Conservation (phyloP, 2,329 filamentous ascomycete genomes). For the Pseudogymnoascus verrucosus region DNA sequence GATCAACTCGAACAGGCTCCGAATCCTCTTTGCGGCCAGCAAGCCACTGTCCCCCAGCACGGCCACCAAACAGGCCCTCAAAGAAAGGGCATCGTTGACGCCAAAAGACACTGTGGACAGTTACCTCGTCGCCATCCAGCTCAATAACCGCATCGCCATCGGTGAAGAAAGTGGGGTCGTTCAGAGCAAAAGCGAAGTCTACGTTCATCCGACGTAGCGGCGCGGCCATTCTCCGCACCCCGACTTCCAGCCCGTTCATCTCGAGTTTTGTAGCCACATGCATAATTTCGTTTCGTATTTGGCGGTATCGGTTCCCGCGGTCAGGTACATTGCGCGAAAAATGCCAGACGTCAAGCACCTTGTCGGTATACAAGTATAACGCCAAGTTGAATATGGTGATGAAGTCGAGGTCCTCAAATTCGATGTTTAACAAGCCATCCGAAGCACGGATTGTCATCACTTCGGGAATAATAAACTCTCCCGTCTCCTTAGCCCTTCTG, state of each 20-base stretch:
- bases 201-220: slow-evolving; percentile 55
- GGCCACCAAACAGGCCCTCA: slow-evolving; percentile 79
- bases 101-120: slow-evolving; percentile 69
- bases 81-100: slow-evolving; percentile 90
- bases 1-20: slow-evolving; percentile 60
- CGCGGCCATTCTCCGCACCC: slow-evolving; percentile 65
- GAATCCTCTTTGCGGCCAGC: slow-evolving; percentile 51
- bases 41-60: slow-evolving; percentile 79
- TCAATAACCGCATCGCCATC: slow-evolving; percentile 75
- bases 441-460: slow-evolving; percentile 48
- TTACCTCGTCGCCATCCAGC: slow-evolving; percentile 63
- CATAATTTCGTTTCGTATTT: slow-evolving; percentile 80
- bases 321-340: slow-evolving; percentile 54
- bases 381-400: slow-evolving; percentile 72
- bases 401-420: slow-evolving; percentile 65
- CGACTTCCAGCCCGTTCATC: slow-evolving; percentile 64
- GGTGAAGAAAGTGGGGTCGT: slow-evolving; percentile 63
- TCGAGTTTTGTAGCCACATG: slow-evolving; percentile 66
- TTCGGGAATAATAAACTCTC: slow-evolving; percentile 51
- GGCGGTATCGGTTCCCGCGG: slow-evolving; percentile 65
- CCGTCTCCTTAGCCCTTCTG: slow-evolving; percentile 45
- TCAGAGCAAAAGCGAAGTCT: slow-evolving; percentile 64
- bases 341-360: slow-evolving; percentile 78
- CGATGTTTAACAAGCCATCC: slow-evolving; percentile 48
- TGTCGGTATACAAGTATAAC: slow-evolving; percentile 74